Base-by-base conservation (phyloP, 371 early-diverging fungal genomes). In the Vairimorpha necatrix region DNA sequence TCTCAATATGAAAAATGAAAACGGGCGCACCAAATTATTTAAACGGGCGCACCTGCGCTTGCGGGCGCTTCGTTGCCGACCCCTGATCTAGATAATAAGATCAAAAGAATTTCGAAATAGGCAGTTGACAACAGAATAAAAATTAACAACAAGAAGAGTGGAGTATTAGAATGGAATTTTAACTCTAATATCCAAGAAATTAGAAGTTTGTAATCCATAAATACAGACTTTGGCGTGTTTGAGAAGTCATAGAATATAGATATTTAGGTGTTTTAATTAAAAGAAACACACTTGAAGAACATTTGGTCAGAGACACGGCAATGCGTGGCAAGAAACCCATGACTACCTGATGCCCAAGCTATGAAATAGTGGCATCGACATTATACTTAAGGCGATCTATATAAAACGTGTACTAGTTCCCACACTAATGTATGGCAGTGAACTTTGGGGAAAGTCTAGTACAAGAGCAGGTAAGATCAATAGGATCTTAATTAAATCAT, bases 101-200 rank as follows among this genome's bases (percentile, higher is more conserved):
- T 67, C 7, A 24, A 69, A 2, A 20, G 24, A 28, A 50, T 72
- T 46, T 18, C 16, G 3, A 67, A 56, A 20, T 72, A 69, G 72
- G 7, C n/a, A 28, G 24, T 30, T n/a, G 39, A 48, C 13, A 67
- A 67, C 24, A 34, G 28, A 36, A 72, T 72, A 69, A 36, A 36
- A 28, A 46, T 70, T 6, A 72, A 72, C 38, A 9, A 14, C 34
- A 20, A 7, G 13, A 72, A 72, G 33, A 71, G 72, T 30, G 72
- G 72, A 48, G 28, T 72, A 47, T 11, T 72, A 33, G 42, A 9
- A 42, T 42, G 42, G 42, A 9, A 7, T 9, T 7, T 16, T 16
- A 7, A 42, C 16, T 9, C 42, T 42, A 16, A 16, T 42, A 42
- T 42, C 16, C 42, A 42, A 42, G 42, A 42, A 42, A 42, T 9